phyloP scores from a whole-genome alignment of 2,329 filamentous ascomycete genomes.

The Corynespora cassiicola region DNA sequence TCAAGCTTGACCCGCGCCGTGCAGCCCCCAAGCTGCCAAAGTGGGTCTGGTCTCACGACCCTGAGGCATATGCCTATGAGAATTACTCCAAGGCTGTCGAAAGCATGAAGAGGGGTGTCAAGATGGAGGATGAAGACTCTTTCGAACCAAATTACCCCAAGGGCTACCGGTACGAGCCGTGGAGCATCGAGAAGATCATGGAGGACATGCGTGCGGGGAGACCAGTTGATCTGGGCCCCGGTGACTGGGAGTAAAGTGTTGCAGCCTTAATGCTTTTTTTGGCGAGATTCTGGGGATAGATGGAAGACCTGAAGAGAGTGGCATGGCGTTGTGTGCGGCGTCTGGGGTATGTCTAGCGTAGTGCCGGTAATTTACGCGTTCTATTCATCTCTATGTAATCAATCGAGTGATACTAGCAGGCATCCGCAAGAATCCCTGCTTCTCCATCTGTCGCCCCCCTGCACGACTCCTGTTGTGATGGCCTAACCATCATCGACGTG shows the following conservation, averaged over 20 bases:
- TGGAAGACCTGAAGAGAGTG: too few species aligned
- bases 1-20: slow-evolving; percentile 52
- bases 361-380: too few species aligned
- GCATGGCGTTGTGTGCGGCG: not conserved
- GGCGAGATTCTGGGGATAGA: too few species aligned
- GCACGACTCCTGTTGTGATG: too few species aligned
- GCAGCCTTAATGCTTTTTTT: too few species aligned
- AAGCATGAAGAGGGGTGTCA: slow-evolving; percentile 48
- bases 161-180: slow-evolving; percentile 49
- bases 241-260: slow-evolving; percentile 41
- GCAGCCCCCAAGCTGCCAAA: slow-evolving; percentile 53
- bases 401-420: too few species aligned
- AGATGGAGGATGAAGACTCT: slow-evolving; percentile 50
- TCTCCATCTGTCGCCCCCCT: too few species aligned
- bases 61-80: slow-evolving; percentile 53
- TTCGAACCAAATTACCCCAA: slow-evolving; percentile 54
- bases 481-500: too few species aligned
- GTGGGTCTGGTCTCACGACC: slow-evolving; percentile 56
- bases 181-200: slow-evolving; percentile 52
- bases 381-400: too few species aligned
- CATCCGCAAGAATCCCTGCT: too few species aligned
- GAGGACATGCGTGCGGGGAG: slow-evolving; percentile 45
- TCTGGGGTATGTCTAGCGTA: not conserved
- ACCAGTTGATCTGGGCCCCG: slow-evolving; percentile 39
- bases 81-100: slow-evolving; percentile 51